phyloP scores from a whole-genome alignment of 2,329 filamentous ascomycete species.

The Cladophialophora immunda region DNA sequence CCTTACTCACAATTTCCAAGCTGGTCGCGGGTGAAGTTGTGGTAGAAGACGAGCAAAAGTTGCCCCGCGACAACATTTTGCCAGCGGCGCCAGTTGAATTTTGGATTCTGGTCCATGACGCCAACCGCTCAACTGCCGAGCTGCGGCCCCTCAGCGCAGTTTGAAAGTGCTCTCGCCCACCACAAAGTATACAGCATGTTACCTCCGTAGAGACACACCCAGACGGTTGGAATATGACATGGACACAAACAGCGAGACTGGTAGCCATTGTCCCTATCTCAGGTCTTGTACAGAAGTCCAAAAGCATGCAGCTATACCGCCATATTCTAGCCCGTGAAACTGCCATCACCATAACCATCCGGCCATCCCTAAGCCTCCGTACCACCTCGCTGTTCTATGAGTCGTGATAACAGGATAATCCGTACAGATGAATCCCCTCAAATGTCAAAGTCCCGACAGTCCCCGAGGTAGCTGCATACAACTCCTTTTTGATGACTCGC shows the following conservation, averaged over 20 bases:
- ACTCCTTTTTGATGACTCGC: slow-evolving; percentile 1
- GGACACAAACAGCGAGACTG: not conserved
- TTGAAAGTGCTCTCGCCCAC: not conserved
- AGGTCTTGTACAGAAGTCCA: not conserved
- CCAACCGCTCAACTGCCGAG: slow-evolving; percentile 15
- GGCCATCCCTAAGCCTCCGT: too few relatives aligned
- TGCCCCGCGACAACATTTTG: slow-evolving; percentile 24
- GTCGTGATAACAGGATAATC: not conserved
- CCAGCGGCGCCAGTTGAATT: slow-evolving; percentile 8
- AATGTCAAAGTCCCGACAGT: not conserved
- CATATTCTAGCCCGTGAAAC: slow-evolving; percentile 11
- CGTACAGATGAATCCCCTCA: not conserved
- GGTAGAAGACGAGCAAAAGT: slow-evolving; percentile 1
- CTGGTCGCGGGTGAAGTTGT: not conserved
- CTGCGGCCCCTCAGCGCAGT: not conserved
- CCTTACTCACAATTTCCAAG: not conserved
- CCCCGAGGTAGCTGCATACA: not conserved
- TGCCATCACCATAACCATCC: too few relatives aligned
- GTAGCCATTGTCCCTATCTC: not conserved
- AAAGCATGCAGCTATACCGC: not conserved
- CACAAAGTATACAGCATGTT: not conserved
- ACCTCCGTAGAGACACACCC: not conserved
- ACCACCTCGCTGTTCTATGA: not conserved
- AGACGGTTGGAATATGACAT: not conserved
- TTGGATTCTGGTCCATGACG: slow-evolving; percentile 4